Evolutionary conservation across 306 rosid genomes (phyloP), one percentile per base, ranked within the genome.

Genomic region (Vicia villosa): DNA sequence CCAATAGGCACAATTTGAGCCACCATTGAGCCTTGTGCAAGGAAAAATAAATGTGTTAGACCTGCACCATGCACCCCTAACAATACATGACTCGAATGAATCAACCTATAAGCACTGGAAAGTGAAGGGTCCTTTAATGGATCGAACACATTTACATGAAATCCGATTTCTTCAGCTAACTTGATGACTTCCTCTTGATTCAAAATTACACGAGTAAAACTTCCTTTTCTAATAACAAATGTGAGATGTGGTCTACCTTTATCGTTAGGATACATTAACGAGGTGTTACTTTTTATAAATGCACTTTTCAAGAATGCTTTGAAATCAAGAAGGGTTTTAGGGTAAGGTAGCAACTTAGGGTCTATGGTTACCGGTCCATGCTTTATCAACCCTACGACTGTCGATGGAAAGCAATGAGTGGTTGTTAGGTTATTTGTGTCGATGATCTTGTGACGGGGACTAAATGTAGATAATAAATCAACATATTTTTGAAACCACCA

Each of bases 21-120:
- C 52, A 79, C 14, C 15, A 77, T 42, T 0, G 81, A 72, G 0
- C 91, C 85, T 1, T 66, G 49, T 37, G 74, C 24, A 0, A 80
- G 57, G 63, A 88, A 86, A 65, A 86, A 21, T 0, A 43, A 40
- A 62, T 83, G 80, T 11, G 94, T 88, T 8, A 85, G 63, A 3
- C 78, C 88, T 0, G 82, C 84, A 0, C 94, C 88, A 38, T 85
- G 94, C 1, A 88, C 81, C 5, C 89, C 91, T 4, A 86, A 26
- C 70, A 84, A 6, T 1, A 40, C 87, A 66, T 87, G 75, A 30
- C 84, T 80, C 3, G 63, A 28, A 42, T 82, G 78, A 10, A 82
- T 9, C 34, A 77, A 1, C 40, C 42, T 52, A 37, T 45, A 82
- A 14, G 61, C 28, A 6, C 75, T 7, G 0, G 34, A 34, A 74